These are phyloP conservation scores for Amanita molliuscula DNA, from an alignment of 768 basidiomycete species.

Conservation along the genomic window DNA sequence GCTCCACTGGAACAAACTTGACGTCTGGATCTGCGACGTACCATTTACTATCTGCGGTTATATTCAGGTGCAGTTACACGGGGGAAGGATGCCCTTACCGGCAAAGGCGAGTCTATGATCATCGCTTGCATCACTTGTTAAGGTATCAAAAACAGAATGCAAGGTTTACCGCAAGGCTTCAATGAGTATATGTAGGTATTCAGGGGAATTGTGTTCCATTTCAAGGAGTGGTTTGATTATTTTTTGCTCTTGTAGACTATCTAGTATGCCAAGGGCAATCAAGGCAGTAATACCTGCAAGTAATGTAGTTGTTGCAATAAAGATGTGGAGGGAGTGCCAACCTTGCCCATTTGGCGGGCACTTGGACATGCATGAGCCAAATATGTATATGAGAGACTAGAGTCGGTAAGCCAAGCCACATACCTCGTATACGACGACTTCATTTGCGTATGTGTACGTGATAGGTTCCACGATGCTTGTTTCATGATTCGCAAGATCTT, in stretches of 20 bases:
- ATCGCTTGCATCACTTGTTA: slow-evolving; percentile 2
- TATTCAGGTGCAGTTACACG: not conserved
- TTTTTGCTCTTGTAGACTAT: slow-evolving; percentile 70
- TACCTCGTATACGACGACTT: slow-evolving; percentile 90
- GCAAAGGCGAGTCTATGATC: slow-evolving; percentile 55
- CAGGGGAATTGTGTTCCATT: slow-evolving; percentile 83
- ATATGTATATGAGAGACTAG: not conserved
- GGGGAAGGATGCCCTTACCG: slow-evolving; percentile 31
- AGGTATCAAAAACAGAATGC: not conserved
- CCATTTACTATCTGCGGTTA: slow-evolving; percentile 61
- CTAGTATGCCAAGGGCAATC: slow-evolving; percentile 87
- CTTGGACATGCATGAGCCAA: slow-evolving; percentile 24
- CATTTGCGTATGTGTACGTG: slow-evolving; percentile 75
- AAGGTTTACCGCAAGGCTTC: slow-evolving; percentile 66
- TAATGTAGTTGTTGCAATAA: not conserved
- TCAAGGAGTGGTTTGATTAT: slow-evolving; percentile 59
- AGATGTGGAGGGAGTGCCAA: slow-evolving; percentile 3
- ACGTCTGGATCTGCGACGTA: slow-evolving; percentile 90
- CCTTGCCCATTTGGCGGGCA: slow-evolving; percentile 98
- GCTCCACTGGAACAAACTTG: slow-evolving; percentile 63
- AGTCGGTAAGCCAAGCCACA: slow-evolving; percentile 7
- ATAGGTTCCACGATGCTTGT: slow-evolving; percentile 83
- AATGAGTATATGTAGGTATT: slow-evolving; percentile 81
- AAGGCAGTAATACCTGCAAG: slow-evolving; percentile 78
- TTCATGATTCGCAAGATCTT: slow-evolving; percentile 82